Conservation (phyloP, 2,329 filamentous ascomycete species). For the Colletotrichum incanum region DNA sequence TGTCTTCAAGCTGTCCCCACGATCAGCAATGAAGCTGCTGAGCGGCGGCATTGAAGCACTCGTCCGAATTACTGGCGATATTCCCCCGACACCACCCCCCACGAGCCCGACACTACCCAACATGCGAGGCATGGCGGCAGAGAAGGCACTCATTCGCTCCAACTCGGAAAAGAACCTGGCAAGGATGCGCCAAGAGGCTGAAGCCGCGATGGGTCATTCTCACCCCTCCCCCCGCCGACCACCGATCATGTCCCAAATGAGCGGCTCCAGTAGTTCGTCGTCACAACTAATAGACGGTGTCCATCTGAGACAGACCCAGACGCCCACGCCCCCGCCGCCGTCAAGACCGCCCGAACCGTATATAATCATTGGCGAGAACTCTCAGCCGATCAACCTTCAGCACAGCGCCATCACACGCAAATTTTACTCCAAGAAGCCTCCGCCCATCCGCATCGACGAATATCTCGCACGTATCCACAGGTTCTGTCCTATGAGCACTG, state of each 20-base stretch:
- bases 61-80: constrained; percentile 81
- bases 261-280: constrained; percentile 22
- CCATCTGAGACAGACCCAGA: constrained; percentile 47
- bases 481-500: constrained; percentile 94
- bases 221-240: constrained; percentile 18
- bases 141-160: constrained; percentile 73
- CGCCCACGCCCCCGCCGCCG: constrained; percentile 52
- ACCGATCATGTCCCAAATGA: constrained; percentile 43
- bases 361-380: constrained; percentile 77
- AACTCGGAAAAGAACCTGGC: constrained; percentile 70
- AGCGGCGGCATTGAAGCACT: constrained; percentile 80
- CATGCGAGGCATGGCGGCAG: constrained; percentile 74
- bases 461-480: constrained; percentile 90
- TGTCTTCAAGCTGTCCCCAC: constrained; percentile 80
- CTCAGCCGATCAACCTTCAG: constrained; percentile 82
- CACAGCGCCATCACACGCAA: constrained; percentile 90
- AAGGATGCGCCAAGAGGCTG: constrained; percentile 60
- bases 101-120: constrained; percentile 75
- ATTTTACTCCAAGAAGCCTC: constrained; percentile 92
- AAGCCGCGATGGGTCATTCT: constrained; percentile 41
- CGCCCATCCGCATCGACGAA: constrained; percentile 85
- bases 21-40: constrained; percentile 85
- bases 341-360: constrained; percentile 63
- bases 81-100: constrained; percentile 84
- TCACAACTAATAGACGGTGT: constrained; percentile 41